Percentiles rank a stretch among this genome's conserved stretches.
Evolutionary conservation across 768 basidiomycete species (phyloP).

Genomic region (Guyanaporus albipodus): DNA sequence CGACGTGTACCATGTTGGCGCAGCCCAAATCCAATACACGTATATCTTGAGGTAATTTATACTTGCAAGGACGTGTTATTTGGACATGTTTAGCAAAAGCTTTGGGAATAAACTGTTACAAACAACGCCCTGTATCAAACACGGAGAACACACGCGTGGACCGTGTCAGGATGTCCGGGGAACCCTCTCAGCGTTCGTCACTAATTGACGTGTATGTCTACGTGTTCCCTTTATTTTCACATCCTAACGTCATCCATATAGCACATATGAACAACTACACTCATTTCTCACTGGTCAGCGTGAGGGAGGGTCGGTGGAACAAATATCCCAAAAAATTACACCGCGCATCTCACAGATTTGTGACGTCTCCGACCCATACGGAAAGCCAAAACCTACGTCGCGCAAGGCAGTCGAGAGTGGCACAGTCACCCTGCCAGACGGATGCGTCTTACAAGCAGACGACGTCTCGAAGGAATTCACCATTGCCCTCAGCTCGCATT

Average conservation of each 20-base stretch:
- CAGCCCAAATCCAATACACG: too few relatives aligned
- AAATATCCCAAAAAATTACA: constrained; percentile 54
- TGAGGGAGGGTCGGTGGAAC: constrained; percentile 55
- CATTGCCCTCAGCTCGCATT: constrained; percentile 64
- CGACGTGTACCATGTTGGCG: too few relatives aligned
- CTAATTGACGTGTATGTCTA: constrained; percentile 59
- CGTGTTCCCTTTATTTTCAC: neutral
- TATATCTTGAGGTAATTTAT: too few relatives aligned
- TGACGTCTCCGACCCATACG: constrained; percentile 61
- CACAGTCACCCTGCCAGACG: constrained; percentile 65
- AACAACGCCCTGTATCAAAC: constrained; percentile 18
- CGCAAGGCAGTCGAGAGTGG: constrained; percentile 63
- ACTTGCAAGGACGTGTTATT: constrained; percentile 1
- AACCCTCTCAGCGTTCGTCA: constrained; percentile 59
- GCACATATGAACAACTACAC: constrained; percentile 65
- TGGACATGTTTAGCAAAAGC: constrained; percentile 23
- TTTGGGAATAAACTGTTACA: constrained; percentile 20
- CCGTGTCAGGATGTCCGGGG: constrained; percentile 41
- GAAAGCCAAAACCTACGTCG: constrained; percentile 64
- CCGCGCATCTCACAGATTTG: constrained; percentile 56
- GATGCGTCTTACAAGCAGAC: constrained; percentile 57
- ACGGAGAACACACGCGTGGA: neutral
- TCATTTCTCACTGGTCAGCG: constrained; percentile 53
- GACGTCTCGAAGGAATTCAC: constrained; percentile 68
- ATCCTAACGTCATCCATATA: constrained; percentile 22